These are phyloP conservation scores for Ophiorrhiza pumila DNA, from an alignment of 257 asterid genomes.

Conservation along the genomic window DNA sequence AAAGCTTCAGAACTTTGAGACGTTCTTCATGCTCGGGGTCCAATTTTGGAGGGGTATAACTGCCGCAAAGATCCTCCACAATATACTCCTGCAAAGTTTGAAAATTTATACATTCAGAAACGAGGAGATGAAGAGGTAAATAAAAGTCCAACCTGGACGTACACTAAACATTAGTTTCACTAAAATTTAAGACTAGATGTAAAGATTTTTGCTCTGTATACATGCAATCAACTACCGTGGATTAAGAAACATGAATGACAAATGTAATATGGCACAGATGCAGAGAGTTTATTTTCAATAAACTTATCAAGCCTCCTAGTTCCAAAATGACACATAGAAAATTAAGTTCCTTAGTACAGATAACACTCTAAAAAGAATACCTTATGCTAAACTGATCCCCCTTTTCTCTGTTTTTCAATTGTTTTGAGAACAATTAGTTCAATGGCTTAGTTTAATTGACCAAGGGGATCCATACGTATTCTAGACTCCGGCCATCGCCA, in stretches of 20 bases:
- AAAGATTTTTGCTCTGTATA: neutral
- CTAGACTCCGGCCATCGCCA: neutral
- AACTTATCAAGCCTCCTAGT: neutral
- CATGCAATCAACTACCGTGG: neutral
- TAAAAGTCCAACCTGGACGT: neutral
- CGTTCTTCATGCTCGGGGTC: constrained; percentile 44
- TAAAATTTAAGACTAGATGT: neutral
- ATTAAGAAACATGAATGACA: neutral
- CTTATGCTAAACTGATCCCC: neutral
- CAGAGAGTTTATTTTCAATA: neutral
- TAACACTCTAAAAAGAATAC: neutral
- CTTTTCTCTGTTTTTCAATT: neutral
- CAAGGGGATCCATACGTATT: neutral
- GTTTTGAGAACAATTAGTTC: too few relatives aligned
- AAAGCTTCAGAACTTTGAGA: constrained; percentile 42
- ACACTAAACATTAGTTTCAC: neutral
- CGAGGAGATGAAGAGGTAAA: neutral
- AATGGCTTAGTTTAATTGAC: neutral
- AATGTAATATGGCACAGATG: neutral
- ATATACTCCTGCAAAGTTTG: constrained; percentile 41
- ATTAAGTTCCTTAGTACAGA: neutral
- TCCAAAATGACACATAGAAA: neutral
- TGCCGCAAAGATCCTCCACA: constrained; percentile 49
- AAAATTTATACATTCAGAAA: neutral
- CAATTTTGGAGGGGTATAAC: constrained; percentile 44